Conservation (phyloP, 345 rosid species). For the Aquilaria sinensis region DNA sequence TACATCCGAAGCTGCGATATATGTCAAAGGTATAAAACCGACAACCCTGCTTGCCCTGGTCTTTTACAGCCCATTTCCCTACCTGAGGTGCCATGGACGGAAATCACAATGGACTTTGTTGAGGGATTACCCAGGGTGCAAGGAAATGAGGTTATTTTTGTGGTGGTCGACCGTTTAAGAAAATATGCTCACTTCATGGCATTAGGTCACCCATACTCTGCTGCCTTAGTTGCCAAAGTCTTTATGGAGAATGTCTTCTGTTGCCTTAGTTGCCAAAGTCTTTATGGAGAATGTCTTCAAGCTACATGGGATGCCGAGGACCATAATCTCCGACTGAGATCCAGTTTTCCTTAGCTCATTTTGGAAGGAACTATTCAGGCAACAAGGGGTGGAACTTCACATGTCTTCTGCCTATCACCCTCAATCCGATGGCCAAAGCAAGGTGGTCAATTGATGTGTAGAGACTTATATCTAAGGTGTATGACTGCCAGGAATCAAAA, state of each 20-base stretch:
- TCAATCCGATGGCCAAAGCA: not conserved
- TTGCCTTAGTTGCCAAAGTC: not conserved
- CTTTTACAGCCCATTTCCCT: not conserved
- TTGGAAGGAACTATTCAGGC: not conserved
- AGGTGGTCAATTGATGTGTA: not conserved
- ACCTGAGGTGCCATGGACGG: not conserved
- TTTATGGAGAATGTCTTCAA: not conserved
- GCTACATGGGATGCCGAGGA: not conserved
- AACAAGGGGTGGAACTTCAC: not conserved
- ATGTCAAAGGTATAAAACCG: not conserved
- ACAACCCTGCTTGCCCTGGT: not conserved
- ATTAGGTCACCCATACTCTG: not conserved
- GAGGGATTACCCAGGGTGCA: not conserved
- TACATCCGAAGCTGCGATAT: not conserved
- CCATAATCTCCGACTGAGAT: not conserved
- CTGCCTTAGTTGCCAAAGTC: not conserved
- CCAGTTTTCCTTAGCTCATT: not conserved
- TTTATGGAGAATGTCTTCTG: not conserved
- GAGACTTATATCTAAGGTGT: not conserved
- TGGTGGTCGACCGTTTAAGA: not conserved
- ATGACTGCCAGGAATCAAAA: not conserved
- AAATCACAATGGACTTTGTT: not conserved
- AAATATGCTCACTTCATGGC: conserved; percentile 2
- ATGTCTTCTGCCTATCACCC: not conserved
- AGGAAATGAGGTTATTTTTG: not conserved